A percentile compares a stretch with the other conserved stretches of the same genome.
These are phyloP conservation scores for Rhizopogon salebrosus DNA, from an alignment of 768 basidiomycete species.

Conservation along the genomic window DNA sequence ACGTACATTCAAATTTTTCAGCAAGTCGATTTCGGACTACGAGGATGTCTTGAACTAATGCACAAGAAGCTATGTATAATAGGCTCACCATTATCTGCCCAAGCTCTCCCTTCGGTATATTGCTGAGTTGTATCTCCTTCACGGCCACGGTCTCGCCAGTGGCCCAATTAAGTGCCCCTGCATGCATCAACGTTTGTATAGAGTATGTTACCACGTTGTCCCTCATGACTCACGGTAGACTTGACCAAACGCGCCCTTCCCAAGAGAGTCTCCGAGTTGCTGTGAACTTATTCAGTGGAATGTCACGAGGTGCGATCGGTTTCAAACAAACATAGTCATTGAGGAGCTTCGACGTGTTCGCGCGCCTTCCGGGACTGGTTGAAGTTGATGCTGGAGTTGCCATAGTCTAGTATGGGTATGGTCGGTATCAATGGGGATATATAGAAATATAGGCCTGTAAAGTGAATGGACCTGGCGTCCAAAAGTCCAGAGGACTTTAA, in stretches of 20 bases:
- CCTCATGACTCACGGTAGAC: constrained; percentile 74
- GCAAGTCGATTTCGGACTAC: constrained; percentile 92
- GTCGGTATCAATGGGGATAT: constrained; percentile 2
- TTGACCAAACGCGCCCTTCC: constrained; percentile 95
- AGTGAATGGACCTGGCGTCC: background rate
- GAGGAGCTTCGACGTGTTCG: constrained; percentile 46
- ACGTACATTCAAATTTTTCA: constrained; percentile 92
- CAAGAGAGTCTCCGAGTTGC: constrained; percentile 97
- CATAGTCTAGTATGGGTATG: constrained; percentile 12
- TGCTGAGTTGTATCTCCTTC: constrained; percentile 93
- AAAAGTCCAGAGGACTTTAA: background rate
- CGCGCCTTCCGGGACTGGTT: constrained; percentile 18
- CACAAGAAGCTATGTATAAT: background rate
- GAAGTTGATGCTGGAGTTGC: constrained; percentile 13
- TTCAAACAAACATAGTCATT: constrained; percentile 56
- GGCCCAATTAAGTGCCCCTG: constrained; percentile 89
- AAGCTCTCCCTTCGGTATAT: constrained; percentile 89
- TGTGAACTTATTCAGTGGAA: constrained; percentile 24
- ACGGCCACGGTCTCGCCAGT: constrained; percentile 98
- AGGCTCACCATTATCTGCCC: constrained; percentile 90
- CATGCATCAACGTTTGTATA: constrained; percentile 5
- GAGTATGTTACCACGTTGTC: background rate
- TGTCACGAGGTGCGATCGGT: background rate
- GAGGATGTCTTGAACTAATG: constrained; percentile 1
- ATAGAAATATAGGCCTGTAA: constrained; percentile 1